Base-by-base conservation (phyloP, 108 stramenopile species). In the Cyclostephanos invisitatus region DNA sequence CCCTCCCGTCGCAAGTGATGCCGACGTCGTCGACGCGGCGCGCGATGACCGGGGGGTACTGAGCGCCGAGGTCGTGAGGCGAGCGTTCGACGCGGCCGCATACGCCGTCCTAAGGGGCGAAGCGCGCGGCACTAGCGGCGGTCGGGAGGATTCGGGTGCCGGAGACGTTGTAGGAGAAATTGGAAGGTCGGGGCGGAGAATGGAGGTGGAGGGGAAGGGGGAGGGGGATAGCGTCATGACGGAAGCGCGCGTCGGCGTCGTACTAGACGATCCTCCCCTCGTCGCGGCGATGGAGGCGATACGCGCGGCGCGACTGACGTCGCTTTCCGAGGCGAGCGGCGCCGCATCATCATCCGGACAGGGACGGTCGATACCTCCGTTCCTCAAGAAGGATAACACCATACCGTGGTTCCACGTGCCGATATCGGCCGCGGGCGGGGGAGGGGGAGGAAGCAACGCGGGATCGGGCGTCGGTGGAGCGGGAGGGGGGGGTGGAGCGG, bases 361-460 rank as follows among this genome's bases (percentile, higher is more conserved):
- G 71, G 71, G 17, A 72, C n/a, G 65, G 37, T 60, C 65, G 7
- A 66, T 67, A 7, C 65, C 77, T 14, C 37, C 64, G 14, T 78
- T 78, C 50, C 53, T 78, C 70, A 78, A 78, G 49, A 78, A 78
- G 61, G 72, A 78, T 66, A 78, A 72, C 46, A 72, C 77, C 0
- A 72, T 78, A 54, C 77, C 77, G 25, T 78, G 77, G 77, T 78
- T 78, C 36, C 77, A 78, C 32, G 59, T 61, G 25, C 77, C 77
- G 17, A 37, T n/a, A n/a, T n/a, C n/a, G 51, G 51, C 6, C 7
- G 11, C 51, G 20, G 20, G 11, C 24, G 51, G 51, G 6, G 14
- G 10, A 2, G 20, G 49, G 3, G 49, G 49, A 7, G 49, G 49
- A 7, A 9, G 20, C 25, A 3, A 14, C 15, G 44, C 2, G 44